Base-by-base conservation (phyloP, 345 rosid genomes). In the Viola odorata region DNA sequence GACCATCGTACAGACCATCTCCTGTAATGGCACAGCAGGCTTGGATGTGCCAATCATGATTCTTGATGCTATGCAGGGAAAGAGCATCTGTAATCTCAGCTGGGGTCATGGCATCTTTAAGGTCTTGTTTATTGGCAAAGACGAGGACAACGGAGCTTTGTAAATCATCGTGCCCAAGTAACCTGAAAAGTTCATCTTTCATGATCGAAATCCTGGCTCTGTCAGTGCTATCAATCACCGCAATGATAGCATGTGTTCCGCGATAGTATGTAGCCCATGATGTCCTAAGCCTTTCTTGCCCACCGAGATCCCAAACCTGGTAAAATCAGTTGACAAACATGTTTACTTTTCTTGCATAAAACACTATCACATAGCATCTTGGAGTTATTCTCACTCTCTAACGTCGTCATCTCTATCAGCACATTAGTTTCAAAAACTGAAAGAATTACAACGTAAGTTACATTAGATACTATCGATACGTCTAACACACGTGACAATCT, bases 1-100 rank as follows among this genome's bases (percentile, higher is more conserved):
- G 83, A 57, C 91, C 96, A 66, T 94, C 96, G 13, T 80, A 80
- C 53, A 86, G 76, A 61, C 95, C 99, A 17, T 94, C 96, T 15
- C 96, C 97, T 8, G 94, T 89, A 51, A 89, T 81, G 9, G 95
- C 95, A 73, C 90, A 82, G 44, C 96, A 87, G 60, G 97, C 85
- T 85, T 90, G 96, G 55, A 92, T 90, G 73, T 94, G 97, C 99
- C 99, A 94, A 63, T 92, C 96, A 60, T 92, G 96, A 67, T 79
- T 92, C 82, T 85, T 89, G 70, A 92, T 92, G 76, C 85, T 82
- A 63, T 87, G 98, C 60, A 92, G 99, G 15, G 91, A 85, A 37
- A 90, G 91, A 16, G 89, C 86, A 61, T 90, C 95, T 0, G 97
- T 84, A 55, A 87, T 87, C 72, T 89, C 95, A 17, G 95, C 87